Conservation (phyloP, 257 asterid genomes). For the Eustoma russellianum region DNA sequence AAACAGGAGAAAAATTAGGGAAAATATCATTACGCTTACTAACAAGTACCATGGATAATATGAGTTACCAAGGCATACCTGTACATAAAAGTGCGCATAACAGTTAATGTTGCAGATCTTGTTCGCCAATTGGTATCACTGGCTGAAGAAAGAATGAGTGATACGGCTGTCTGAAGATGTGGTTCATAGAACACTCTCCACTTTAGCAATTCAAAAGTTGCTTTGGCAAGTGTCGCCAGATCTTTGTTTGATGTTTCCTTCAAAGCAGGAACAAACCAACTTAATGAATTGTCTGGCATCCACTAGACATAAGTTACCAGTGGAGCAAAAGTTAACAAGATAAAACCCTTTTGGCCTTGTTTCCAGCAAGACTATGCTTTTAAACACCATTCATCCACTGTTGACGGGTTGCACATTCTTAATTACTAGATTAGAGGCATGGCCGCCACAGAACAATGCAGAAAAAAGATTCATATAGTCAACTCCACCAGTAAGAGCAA, state of each 20-base stretch:
- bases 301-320: not conserved
- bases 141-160: constrained; percentile 55
- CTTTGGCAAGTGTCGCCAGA: constrained; percentile 82
- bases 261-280: constrained; percentile 15
- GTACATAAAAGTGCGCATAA: constrained; percentile 88
- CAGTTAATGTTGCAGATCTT: constrained; percentile 86
- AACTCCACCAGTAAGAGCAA: too few species aligned
- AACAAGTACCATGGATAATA: too few species aligned
- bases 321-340: not conserved
- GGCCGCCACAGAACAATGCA: not conserved
- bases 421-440: not conserved
- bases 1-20: too few species aligned
- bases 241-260: constrained; percentile 95
- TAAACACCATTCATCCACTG: not conserved
- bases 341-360: not conserved
- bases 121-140: constrained; percentile 92
- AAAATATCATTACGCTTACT: too few species aligned
- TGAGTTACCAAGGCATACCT: constrained; percentile 45
- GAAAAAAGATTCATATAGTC: too few species aligned
- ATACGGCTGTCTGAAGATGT: constrained; percentile 57
- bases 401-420: not conserved
- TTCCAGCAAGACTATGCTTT: too few species aligned
- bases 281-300: not conserved
- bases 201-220: constrained; percentile 81
- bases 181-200: constrained; percentile 70